Percentiles rank a stretch among this genome's conserved stretches.
phyloP scores from a whole-genome alignment of 176 grass and related monocot genomes.

The Aegilops tauschii region DNA sequence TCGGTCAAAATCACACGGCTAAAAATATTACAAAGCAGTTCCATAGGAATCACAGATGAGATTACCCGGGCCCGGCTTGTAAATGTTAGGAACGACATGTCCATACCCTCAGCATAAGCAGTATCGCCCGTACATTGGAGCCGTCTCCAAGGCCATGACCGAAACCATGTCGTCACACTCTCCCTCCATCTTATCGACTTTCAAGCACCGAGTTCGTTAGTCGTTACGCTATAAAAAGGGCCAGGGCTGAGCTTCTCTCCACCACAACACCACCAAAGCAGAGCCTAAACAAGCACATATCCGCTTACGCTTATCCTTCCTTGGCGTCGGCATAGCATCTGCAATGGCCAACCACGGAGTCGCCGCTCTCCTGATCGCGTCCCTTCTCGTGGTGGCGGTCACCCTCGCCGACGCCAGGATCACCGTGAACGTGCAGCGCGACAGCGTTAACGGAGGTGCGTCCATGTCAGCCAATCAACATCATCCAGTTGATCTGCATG shows the following conservation, averaged over 20 bases:
- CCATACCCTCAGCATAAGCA: not conserved
- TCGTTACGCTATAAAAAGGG: slow-evolving; percentile 11
- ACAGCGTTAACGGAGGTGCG: not conserved
- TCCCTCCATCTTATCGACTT: not conserved
- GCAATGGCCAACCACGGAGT: slow-evolving; percentile 37
- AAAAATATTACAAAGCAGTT: not conserved
- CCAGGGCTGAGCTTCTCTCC: not conserved
- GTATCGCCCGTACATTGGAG: not conserved
- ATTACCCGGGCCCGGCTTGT: not conserved
- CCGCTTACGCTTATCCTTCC: not conserved
- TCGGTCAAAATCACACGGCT: not conserved
- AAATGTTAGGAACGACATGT: not conserved
- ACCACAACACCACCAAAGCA: not conserved
- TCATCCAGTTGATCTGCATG: no score
- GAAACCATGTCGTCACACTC: not conserved
- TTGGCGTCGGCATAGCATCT: no score
- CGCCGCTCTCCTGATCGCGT: slow-evolving; percentile 27
- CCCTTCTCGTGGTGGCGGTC: slow-evolving; percentile 20
- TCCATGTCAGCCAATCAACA: not conserved
- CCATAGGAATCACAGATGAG: slow-evolving; percentile 11
- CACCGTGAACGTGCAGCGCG: not conserved
- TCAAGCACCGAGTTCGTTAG: no score
- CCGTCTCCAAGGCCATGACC: not conserved
- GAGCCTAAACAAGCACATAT: not conserved
- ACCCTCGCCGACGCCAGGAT: slow-evolving; percentile 5